These are phyloP conservation scores for Mrakia gelida DNA, from an alignment of 768 basidiomycete species.

Conservation along the genomic window DNA sequence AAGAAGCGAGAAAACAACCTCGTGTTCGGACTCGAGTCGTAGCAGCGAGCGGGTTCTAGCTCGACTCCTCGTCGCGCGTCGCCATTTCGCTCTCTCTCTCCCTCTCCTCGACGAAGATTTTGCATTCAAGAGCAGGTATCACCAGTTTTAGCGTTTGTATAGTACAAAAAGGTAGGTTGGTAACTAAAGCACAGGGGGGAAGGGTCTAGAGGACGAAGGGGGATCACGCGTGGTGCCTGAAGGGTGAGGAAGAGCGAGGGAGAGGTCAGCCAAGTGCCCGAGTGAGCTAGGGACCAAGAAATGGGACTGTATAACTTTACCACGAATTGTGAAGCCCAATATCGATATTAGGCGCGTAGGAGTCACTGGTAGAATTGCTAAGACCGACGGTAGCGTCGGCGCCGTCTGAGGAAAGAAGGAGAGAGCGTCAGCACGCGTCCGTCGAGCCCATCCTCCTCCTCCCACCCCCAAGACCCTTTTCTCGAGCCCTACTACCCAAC, in stretches of 20 bases:
- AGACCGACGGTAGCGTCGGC: constrained; percentile 44
- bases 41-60: too few relatives aligned
- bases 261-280: background rate
- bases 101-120: too few relatives aligned
- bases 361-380: constrained; percentile 43
- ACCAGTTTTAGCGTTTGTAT: too few relatives aligned
- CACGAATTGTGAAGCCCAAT: constrained; percentile 46
- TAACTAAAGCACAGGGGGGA: background rate
- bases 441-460: background rate
- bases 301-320: background rate
- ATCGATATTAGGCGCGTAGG: constrained; percentile 41
- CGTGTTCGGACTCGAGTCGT: too few relatives aligned
- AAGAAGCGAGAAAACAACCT: too few relatives aligned
- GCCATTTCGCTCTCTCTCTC: too few relatives aligned
- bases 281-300: too few relatives aligned
- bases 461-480: too few relatives aligned
- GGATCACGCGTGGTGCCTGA: background rate
- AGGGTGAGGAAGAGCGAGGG: too few relatives aligned
- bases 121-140: background rate
- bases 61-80: too few relatives aligned
- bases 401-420: constrained; percentile 38
- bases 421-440: background rate
- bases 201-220: background rate
- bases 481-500: too few relatives aligned
- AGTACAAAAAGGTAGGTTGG: background rate